These are phyloP conservation scores for Phytopythium kandeliae DNA, from an alignment of 352 stramenopile genomes.

Conservation along the genomic window DNA sequence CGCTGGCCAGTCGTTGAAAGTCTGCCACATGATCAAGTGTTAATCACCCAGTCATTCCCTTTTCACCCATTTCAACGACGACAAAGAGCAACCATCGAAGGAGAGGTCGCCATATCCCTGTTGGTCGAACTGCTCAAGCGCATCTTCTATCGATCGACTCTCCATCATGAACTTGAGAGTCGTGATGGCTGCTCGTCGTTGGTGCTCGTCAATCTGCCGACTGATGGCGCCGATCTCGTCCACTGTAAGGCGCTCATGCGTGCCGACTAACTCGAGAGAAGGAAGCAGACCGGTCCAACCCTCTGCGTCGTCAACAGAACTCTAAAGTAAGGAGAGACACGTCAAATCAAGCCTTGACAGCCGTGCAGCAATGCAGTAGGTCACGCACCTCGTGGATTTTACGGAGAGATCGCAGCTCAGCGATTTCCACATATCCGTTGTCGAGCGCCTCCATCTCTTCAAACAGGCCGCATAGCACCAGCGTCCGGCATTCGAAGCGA, in stretches of 20 bases:
- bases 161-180: slow-evolving; percentile 40
- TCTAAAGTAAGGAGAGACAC: background rate
- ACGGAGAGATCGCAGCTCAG: slow-evolving; percentile 53
- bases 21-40: slow-evolving; percentile 15
- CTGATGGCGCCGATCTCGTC: slow-evolving; percentile 18
- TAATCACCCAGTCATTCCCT: background rate
- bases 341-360: background rate
- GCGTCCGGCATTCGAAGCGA: slow-evolving; percentile 26
- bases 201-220: slow-evolving; percentile 15
- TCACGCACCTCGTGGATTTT: slow-evolving; percentile 16
- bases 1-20: slow-evolving; percentile 37
- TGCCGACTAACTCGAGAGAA: slow-evolving; percentile 8
- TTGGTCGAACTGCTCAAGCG: slow-evolving; percentile 44
- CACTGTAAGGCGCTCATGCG: slow-evolving; percentile 12
- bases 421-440: slow-evolving; percentile 59
- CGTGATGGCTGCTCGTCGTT: slow-evolving; percentile 13
- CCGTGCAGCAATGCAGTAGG: background rate
- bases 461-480: slow-evolving; percentile 59
- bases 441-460: slow-evolving; percentile 62
- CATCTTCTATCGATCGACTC: slow-evolving; percentile 28
- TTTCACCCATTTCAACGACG: background rate
- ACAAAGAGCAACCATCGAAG: slow-evolving; percentile 35
- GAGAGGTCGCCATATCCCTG: slow-evolving; percentile 47
- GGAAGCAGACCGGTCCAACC: background rate
- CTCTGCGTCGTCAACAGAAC: background rate